These are phyloP conservation scores for Solanum tarijense DNA, from an alignment of 257 asterid genomes.

Conservation along the genomic window DNA sequence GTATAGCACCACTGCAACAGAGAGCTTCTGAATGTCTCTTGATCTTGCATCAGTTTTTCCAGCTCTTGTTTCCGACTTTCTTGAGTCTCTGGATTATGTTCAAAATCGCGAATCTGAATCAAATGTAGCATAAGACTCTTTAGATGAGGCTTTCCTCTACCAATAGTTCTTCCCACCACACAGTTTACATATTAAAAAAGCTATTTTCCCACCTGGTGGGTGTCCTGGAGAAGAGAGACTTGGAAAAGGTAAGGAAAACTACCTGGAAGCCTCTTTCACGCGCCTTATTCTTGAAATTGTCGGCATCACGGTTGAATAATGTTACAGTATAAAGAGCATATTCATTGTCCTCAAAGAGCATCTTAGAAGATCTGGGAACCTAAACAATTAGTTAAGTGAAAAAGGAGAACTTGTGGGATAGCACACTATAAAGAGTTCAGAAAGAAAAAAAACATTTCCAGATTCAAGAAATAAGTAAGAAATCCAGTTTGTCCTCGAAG, in stretches of 20 bases:
- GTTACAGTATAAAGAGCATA: constrained; percentile 74
- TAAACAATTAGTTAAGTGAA: constrained; percentile 25
- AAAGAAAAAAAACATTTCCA: not conserved
- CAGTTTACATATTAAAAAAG: not conserved
- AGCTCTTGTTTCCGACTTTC: constrained; percentile 63
- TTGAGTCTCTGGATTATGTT: constrained; percentile 53
- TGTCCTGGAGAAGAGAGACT: not conserved
- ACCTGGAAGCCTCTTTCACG: constrained; percentile 76
- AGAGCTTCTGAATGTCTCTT: constrained; percentile 62
- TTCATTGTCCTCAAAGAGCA: constrained; percentile 75
- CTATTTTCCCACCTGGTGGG: not conserved
- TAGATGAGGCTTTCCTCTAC: not conserved
- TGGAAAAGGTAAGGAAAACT: constrained; percentile 16
- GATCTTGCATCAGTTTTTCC: constrained; percentile 68
- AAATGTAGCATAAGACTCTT: constrained; percentile 14
- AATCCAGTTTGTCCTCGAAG: not conserved
- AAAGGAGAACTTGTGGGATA: constrained; percentile 9
- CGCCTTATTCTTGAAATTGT: constrained; percentile 74
- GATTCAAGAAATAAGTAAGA: not conserved
- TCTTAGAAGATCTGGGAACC: constrained; percentile 98
- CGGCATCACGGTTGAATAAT: constrained; percentile 84
- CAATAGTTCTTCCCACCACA: not conserved
- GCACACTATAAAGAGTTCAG: not conserved
- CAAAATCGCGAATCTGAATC: constrained; percentile 71
- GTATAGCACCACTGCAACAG: constrained; percentile 75